Evolutionary conservation across 2,329 filamentous ascomycete genomes (phyloP).

Genomic region (Trichophyton mentagrophytes): DNA sequence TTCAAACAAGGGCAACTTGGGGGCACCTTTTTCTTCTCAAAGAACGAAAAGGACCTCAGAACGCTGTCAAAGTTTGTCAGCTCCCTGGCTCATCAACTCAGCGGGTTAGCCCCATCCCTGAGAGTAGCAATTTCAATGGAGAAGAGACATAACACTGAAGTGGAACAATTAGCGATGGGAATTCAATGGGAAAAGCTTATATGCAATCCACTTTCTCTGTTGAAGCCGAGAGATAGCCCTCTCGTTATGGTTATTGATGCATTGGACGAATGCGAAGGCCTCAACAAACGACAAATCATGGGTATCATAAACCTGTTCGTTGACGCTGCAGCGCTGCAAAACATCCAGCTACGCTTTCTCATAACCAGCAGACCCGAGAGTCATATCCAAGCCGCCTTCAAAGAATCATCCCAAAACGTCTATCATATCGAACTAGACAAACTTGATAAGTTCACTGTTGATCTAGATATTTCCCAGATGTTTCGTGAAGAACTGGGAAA

Average conservation of each 20-base stretch:
- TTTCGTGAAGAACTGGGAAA: neutral
- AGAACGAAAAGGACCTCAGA: conserved; percentile 12
- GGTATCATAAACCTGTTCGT: conserved; percentile 17
- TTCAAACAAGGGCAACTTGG: neutral
- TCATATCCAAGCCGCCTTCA: conserved; percentile 17
- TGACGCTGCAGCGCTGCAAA: neutral
- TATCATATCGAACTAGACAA: conserved; percentile 18
- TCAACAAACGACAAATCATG: conserved; percentile 13
- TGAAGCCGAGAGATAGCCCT: neutral
- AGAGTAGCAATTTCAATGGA: neutral
- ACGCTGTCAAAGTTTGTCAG: conserved; percentile 16
- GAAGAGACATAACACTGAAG: neutral
- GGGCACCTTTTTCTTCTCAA: conserved; percentile 17
- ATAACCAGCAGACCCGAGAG: conserved; percentile 22
- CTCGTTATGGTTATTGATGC: conserved; percentile 18
- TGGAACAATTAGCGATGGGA: neutral
- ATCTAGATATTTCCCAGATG: neutral
- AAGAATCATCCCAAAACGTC: conserved; percentile 8
- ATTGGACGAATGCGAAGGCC: conserved; percentile 19
- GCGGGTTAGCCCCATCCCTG: conserved; percentile 3
- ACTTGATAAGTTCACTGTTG: conserved; percentile 13
- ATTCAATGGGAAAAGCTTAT: conserved; percentile 1
- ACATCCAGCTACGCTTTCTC: conserved; percentile 15
- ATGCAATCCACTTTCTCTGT: neutral
- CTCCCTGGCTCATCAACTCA: conserved; percentile 13